A percentile compares a stretch with the other conserved stretches of the same genome.
These are phyloP conservation scores for Clarireedia hainanense DNA, from an alignment of 2,329 filamentous ascomycete genomes.

Conservation along the genomic window DNA sequence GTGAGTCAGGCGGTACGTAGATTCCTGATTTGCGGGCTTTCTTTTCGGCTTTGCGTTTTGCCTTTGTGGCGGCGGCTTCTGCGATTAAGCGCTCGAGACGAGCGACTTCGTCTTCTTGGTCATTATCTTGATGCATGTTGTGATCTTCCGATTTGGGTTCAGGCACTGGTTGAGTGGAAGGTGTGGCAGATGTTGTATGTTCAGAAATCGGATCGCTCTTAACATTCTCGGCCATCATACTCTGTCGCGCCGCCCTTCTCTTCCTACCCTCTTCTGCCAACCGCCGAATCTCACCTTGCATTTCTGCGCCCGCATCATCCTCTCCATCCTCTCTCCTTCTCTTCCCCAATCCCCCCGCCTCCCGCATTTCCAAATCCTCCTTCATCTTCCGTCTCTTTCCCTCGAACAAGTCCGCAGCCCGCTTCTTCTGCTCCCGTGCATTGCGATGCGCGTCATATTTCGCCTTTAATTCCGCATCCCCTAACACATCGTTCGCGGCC, in stretches of 20 bases:
- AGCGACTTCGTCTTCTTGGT: conserved; percentile 34
- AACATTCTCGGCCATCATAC: conserved; percentile 29
- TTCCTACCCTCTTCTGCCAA: conserved; percentile 45
- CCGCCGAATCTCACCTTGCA: conserved; percentile 44
- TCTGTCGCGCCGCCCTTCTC: conserved; percentile 40
- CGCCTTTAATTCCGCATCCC: conserved; percentile 59
- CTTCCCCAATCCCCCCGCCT: conserved; percentile 52
- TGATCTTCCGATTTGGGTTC: neutral
- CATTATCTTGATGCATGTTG: conserved; percentile 6
- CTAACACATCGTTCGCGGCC: conserved; percentile 78
- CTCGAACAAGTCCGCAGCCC: conserved; percentile 66
- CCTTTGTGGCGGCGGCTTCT: conserved; percentile 34
- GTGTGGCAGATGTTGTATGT: conserved; percentile 1
- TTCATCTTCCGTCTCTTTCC: conserved; percentile 67
- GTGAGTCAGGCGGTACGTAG: conserved; percentile 22
- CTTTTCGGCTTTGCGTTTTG: conserved; percentile 28
- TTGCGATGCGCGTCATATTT: conserved; percentile 73
- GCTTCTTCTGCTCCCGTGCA: conserved; percentile 60
- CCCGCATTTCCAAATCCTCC: conserved; percentile 76
- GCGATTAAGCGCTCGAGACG: conserved; percentile 37
- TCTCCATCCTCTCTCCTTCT: conserved; percentile 39
- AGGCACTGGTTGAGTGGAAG: neutral
- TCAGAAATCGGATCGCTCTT: conserved; percentile 3
- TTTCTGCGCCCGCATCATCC: conserved; percentile 33
- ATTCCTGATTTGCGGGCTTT: conserved; percentile 33